These are phyloP conservation scores for Botrytis hyacinthi DNA, from an alignment of 2,329 filamentous ascomycete species.

Conservation along the genomic window DNA sequence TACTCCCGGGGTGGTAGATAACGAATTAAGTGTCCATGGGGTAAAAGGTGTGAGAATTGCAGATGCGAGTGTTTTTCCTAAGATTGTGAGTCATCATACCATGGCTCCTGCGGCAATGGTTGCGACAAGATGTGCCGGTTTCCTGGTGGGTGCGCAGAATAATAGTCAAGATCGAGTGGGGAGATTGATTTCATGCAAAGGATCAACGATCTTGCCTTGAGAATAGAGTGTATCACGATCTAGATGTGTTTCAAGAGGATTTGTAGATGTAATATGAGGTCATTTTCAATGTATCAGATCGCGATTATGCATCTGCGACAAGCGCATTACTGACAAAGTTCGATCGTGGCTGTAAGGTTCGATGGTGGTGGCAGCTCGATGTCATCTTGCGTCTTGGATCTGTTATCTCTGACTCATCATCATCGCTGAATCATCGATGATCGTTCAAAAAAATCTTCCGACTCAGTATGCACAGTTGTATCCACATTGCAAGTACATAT, in stretches of 20 bases:
- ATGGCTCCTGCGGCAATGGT: conserved; percentile 31
- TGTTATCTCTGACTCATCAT: neutral
- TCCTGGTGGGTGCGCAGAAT: neutral
- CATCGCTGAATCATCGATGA: neutral
- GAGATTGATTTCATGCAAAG: neutral
- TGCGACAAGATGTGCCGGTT: conserved; percentile 28
- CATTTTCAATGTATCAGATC: neutral
- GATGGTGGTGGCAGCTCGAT: neutral
- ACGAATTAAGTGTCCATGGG: conserved; percentile 31
- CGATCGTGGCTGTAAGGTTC: neutral
- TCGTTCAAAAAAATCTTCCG: neutral
- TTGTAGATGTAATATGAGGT: neutral
- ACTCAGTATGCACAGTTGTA: neutral
- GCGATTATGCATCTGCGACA: neutral
- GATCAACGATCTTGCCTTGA: neutral
- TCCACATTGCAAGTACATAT: neutral
- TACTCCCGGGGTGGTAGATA: conserved; percentile 31
- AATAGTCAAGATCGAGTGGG: neutral
- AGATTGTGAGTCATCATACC: conserved; percentile 30
- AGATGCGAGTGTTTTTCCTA: conserved; percentile 32
- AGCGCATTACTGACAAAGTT: neutral
- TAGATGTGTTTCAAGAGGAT: neutral
- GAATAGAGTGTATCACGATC: neutral
- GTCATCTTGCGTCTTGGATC: neutral
- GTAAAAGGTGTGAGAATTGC: conserved; percentile 31